Percentiles rank a stretch among this genome's conserved stretches.
Conservation (phyloP, 177 flowering plant species). For the Telopea speciosissima region DNA sequence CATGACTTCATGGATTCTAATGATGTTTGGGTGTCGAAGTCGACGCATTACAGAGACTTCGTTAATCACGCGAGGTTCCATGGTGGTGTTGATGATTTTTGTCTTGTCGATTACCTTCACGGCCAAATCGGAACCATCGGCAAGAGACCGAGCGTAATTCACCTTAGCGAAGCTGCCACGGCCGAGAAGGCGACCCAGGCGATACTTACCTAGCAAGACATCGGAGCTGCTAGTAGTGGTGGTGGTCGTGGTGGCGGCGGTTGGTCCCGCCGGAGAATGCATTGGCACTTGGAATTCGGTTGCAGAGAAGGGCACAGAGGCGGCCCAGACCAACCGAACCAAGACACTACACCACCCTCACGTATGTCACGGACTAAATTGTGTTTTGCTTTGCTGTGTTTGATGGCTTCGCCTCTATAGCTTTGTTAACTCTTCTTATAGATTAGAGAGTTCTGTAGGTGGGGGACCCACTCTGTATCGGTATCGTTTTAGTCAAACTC, state of each 20-base stretch:
- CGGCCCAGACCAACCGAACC: too few species aligned
- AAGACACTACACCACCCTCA: too few species aligned
- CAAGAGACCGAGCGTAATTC: constrained; percentile 33
- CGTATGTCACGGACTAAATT: too few species aligned
- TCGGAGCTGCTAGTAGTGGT: background rate
- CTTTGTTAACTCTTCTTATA: too few species aligned
- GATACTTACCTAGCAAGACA: constrained; percentile 38
- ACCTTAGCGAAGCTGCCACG: constrained; percentile 75
- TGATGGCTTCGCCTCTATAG: too few species aligned
- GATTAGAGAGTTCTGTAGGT: too few species aligned
- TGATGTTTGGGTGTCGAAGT: constrained; percentile 47
- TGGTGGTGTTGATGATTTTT: constrained; percentile 18
- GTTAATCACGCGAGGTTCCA: constrained; percentile 42
- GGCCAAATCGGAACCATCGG: constrained; percentile 37
- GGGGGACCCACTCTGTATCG: too few species aligned
- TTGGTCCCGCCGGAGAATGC: background rate
- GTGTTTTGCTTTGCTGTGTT: too few species aligned
- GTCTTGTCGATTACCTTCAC: constrained; percentile 58
- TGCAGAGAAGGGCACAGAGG: too few species aligned
- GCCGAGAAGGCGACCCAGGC: constrained; percentile 51
- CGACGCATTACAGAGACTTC: constrained; percentile 63
- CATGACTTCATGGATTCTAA: constrained; percentile 63
- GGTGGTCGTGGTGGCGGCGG: background rate
- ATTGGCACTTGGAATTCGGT: too few species aligned
- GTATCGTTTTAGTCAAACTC: too few species aligned